A percentile compares a stretch with the other conserved stretches of the same genome.
These are phyloP conservation scores for Botrytis byssoidea DNA, from an alignment of 2,329 filamentous ascomycete genomes.

Conservation along the genomic window DNA sequence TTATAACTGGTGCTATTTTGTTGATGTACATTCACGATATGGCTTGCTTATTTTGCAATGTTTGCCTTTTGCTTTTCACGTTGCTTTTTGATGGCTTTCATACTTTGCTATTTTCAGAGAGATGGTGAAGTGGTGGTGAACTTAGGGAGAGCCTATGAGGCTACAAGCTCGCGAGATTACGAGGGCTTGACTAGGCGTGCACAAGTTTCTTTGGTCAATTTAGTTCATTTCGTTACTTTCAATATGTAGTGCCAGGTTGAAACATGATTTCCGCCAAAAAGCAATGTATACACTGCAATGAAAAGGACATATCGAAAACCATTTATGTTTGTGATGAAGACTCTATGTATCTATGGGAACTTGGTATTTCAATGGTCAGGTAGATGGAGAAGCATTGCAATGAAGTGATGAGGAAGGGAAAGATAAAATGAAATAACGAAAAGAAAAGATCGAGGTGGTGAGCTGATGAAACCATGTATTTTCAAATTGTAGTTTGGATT, in stretches of 20 bases:
- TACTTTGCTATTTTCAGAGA: neutral
- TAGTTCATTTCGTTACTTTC: neutral
- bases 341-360: neutral
- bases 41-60: neutral
- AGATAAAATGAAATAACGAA: neutral
- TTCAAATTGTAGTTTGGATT: neutral
- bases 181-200: neutral
- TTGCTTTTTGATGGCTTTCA: neutral
- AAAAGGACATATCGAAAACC: neutral
- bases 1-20: neutral
- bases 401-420: neutral
- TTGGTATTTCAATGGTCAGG: neutral
- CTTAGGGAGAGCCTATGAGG: neutral
- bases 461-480: neutral
- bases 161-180: neutral
- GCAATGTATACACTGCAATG: neutral
- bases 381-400: neutral
- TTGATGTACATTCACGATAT: conserved; percentile 3
- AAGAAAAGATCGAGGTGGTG: neutral
- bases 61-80: neutral
- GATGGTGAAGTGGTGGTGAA: too few relatives aligned
- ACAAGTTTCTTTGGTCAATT: neutral
- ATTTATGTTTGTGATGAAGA: neutral
- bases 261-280: neutral
- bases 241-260: neutral